phyloP scores from a whole-genome alignment of 2,329 filamentous ascomycete species.

The Fusarium camptoceras region DNA sequence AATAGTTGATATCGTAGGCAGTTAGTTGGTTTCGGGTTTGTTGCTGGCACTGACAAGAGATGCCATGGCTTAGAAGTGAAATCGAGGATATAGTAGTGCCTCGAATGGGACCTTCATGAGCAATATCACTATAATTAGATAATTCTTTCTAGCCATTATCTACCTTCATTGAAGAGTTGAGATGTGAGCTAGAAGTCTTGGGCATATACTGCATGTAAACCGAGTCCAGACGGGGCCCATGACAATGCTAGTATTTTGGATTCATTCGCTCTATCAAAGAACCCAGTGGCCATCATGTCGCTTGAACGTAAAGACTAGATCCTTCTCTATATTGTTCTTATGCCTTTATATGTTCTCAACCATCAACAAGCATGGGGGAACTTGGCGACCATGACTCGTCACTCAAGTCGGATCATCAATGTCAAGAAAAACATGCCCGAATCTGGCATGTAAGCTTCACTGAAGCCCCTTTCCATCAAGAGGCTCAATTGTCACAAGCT shows the following conservation, averaged over 20 bases:
- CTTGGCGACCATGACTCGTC: neutral
- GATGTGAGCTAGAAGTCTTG: neutral
- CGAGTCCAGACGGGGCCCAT: neutral
- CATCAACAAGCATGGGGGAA: neutral
- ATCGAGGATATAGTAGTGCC: too few relatives aligned
- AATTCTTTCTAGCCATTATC: too few relatives aligned
- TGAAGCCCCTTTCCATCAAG: neutral
- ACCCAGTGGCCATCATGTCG: neutral
- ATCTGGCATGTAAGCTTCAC: neutral
- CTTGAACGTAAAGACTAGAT: neutral
- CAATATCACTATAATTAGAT: too few relatives aligned
- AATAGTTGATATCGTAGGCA: neutral
- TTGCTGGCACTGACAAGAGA: neutral
- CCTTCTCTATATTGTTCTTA: neutral
- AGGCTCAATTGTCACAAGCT: constrained; percentile 16
- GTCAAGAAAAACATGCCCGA: neutral
- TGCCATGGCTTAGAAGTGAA: neutral
- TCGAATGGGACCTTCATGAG: too few relatives aligned
- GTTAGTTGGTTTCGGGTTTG: neutral
- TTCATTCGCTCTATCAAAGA: neutral
- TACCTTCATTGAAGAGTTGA: neutral
- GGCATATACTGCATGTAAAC: too few relatives aligned
- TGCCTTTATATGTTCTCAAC: neutral
- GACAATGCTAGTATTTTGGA: neutral
- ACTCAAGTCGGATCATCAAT: too few relatives aligned